phyloP scores from a whole-genome alignment of 441 rosid genomes.

The Brassica hybrid region DNA sequence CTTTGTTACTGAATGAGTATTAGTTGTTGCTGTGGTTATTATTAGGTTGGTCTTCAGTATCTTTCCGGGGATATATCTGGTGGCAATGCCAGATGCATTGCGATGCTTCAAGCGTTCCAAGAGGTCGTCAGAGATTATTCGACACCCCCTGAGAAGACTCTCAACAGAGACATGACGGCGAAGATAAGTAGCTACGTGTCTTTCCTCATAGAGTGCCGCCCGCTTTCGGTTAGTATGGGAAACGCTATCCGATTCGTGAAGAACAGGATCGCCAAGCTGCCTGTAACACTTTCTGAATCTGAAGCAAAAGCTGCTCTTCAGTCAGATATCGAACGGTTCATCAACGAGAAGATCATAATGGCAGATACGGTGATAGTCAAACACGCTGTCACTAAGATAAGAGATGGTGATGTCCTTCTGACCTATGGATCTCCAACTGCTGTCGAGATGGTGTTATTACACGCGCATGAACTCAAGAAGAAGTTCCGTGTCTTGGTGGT shows the following conservation, averaged over 20 bases:
- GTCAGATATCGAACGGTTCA: constrained; percentile 80
- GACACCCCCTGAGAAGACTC: constrained; percentile 77
- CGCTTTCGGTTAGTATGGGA: constrained; percentile 96
- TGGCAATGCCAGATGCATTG: constrained; percentile 96
- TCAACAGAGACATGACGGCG: constrained; percentile 80
- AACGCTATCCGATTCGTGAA: constrained; percentile 84
- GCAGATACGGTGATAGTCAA: constrained; percentile 81
- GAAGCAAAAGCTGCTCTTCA: constrained; percentile 79
- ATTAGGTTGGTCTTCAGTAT: constrained; percentile 92
- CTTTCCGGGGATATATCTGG: constrained; percentile 85
- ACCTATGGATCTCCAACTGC: constrained; percentile 86
- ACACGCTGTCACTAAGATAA: constrained; percentile 85
- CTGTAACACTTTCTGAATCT: constrained; percentile 67
- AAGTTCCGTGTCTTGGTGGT: constrained; percentile 87
- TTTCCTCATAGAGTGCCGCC: constrained; percentile 87
- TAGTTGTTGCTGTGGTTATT: constrained; percentile 31
- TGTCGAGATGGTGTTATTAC: constrained; percentile 84
- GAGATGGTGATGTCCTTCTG: constrained; percentile 91
- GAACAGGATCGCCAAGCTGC: constrained; percentile 75
- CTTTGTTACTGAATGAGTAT: constrained; percentile 24
- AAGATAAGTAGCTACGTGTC: constrained; percentile 80
- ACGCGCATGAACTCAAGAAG: constrained; percentile 81
- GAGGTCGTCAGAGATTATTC: constrained; percentile 78
- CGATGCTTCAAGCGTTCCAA: constrained; percentile 91
- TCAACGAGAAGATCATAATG: constrained; percentile 77